phyloP scores from a whole-genome alignment of 2,329 filamentous ascomycete genomes.

The Alternaria sp. region DNA sequence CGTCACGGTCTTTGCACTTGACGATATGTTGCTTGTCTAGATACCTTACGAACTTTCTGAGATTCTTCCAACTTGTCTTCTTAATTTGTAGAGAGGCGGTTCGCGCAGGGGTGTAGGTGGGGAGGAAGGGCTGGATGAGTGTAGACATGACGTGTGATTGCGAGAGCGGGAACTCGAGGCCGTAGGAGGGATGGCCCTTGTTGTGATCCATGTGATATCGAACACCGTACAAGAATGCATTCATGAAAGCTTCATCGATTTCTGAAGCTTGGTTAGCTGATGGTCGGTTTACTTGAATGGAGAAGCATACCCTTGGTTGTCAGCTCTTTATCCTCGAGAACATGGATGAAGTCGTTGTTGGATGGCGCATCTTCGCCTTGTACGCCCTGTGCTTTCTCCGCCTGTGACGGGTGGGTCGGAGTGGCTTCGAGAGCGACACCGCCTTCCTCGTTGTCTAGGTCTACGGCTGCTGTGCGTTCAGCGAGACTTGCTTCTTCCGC shows the following conservation, averaged over 20 bases:
- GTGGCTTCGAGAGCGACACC: conserved; percentile 54
- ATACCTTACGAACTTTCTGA: conserved; percentile 73
- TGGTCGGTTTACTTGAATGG: not conserved
- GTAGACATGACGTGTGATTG: conserved; percentile 70
- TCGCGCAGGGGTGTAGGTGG: conserved; percentile 64
- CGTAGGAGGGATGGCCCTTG: conserved; percentile 60
- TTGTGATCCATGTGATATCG: conserved; percentile 67
- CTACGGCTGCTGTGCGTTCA: conserved; percentile 54
- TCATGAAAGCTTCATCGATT: conserved; percentile 70
- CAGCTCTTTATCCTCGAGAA: conserved; percentile 60
- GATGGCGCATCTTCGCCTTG: conserved; percentile 48
- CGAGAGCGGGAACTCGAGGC: conserved; percentile 68
- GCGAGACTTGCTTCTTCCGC: conserved; percentile 45
- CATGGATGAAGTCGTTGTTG: conserved; percentile 46
- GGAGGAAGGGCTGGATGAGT: conserved; percentile 72
- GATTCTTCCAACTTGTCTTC: conserved; percentile 74
- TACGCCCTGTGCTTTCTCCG: conserved; percentile 45
- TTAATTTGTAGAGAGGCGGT: conserved; percentile 70
- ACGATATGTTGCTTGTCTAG: conserved; percentile 70
- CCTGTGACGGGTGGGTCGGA: conserved; percentile 41
- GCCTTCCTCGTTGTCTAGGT: conserved; percentile 57
- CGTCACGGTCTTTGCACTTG: conserved; percentile 70
- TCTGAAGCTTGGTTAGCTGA: conserved; percentile 55
- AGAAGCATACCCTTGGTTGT: conserved; percentile 62
- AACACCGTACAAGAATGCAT: conserved; percentile 70